Conservation (phyloP, 371 early-diverging fungal species). For the Neoconidiobolus thromboides region DNA sequence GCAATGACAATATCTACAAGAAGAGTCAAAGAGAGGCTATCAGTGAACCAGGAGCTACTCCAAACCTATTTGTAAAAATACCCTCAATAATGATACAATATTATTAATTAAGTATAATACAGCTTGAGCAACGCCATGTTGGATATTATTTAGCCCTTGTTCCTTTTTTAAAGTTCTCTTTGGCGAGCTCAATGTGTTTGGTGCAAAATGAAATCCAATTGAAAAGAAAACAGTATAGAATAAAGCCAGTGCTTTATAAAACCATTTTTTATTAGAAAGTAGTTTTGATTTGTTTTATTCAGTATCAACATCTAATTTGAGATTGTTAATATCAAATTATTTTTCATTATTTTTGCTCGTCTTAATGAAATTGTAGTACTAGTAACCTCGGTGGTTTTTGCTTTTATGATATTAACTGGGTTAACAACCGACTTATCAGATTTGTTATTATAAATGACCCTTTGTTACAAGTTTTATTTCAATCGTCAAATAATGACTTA, state of each 20-base stretch:
- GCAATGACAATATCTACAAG: slow-evolving; percentile 22
- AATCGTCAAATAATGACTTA: too few relatives aligned
- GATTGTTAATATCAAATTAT: too few relatives aligned
- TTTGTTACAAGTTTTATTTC: too few relatives aligned
- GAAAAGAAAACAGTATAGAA: slow-evolving; percentile 9
- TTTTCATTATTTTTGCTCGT: too few relatives aligned
- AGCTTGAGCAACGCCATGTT: slow-evolving; percentile 26
- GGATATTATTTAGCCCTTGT: slow-evolving; percentile 18
- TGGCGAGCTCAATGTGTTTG: slow-evolving; percentile 7
- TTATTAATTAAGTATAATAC: slow-evolving; percentile 28
- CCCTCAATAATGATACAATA: slow-evolving; percentile 24
- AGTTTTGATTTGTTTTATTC: too few relatives aligned
- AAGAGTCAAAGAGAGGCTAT: slow-evolving; percentile 7
- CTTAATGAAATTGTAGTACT: too few relatives aligned
- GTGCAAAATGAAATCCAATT: slow-evolving; percentile 9
- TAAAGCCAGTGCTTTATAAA: slow-evolving; percentile 4
- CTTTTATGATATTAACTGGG: too few relatives aligned
- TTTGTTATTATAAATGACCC: too few relatives aligned
- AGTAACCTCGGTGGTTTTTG: too few relatives aligned
- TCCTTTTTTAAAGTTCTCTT: slow-evolving; percentile 6
- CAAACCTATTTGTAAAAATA: slow-evolving; percentile 10
- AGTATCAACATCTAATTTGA: too few relatives aligned
- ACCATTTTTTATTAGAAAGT: neutral
- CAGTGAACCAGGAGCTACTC: slow-evolving; percentile 10
- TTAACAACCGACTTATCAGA: too few relatives aligned